phyloP scores from a whole-genome alignment of 805 yeast species.

The Ogataea pignaliae region DNA sequence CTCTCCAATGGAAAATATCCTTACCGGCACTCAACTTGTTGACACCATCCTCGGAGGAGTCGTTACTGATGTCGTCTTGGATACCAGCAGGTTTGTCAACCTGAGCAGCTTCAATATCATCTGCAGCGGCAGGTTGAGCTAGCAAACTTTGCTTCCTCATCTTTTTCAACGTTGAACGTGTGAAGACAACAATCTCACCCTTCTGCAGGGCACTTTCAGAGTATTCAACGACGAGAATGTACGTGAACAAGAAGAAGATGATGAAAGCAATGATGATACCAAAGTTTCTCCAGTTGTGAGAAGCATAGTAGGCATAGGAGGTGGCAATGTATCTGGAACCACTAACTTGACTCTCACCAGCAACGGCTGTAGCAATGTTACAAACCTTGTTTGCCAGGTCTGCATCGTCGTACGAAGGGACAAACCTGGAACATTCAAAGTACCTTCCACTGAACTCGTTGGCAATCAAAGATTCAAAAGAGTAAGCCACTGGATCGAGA shows the following conservation, averaged over 20 bases:
- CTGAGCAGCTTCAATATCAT: constrained; percentile 25
- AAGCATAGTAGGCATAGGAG: constrained; percentile 46
- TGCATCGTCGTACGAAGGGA: constrained; percentile 38
- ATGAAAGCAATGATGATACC: constrained; percentile 61
- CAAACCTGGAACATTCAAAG: constrained; percentile 41
- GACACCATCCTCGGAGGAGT: constrained; percentile 24
- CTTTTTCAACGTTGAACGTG: constrained; percentile 42
- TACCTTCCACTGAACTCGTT: constrained; percentile 49
- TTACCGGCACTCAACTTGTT: constrained; percentile 29
- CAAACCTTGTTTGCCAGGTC: constrained; percentile 23
- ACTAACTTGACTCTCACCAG: constrained; percentile 48
- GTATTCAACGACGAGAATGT: constrained; percentile 50
- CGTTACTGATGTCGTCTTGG: constrained; percentile 17
- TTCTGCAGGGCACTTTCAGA: constrained; percentile 61
- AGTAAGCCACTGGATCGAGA: constrained; percentile 50
- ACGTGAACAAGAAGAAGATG: constrained; percentile 49
- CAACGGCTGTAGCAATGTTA: constrained; percentile 48
- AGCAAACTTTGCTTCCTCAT: constrained; percentile 37
- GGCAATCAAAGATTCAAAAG: constrained; percentile 53
- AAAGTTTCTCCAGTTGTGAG: constrained; percentile 76
- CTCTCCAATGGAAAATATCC: constrained; percentile 73
- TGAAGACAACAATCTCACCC: constrained; percentile 68
- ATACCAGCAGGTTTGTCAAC: constrained; percentile 24
- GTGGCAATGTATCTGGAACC: constrained; percentile 55
- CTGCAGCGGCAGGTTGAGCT: constrained; percentile 9